These are phyloP conservation scores for Talaromyces marneffei DNA, from an alignment of 2,329 filamentous ascomycete species.

Conservation along the genomic window DNA sequence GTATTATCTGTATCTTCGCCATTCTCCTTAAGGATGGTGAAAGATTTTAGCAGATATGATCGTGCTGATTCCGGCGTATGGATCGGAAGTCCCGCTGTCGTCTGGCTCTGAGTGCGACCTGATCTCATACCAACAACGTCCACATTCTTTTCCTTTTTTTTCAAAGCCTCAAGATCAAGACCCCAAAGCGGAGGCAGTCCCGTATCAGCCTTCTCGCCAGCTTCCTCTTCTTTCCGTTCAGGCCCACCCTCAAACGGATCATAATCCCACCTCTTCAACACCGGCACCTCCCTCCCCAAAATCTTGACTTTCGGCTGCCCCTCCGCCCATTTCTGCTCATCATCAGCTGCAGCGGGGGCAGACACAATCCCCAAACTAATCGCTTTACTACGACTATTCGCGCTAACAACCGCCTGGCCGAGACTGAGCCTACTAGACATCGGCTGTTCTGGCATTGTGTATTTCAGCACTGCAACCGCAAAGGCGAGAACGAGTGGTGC, in stretches of 20 bases:
- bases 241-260: constrained; percentile 48
- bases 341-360: constrained; percentile 50
- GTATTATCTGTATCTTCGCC: constrained; percentile 11
- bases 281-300: constrained; percentile 66
- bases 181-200: constrained; percentile 48
- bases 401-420: constrained; percentile 76
- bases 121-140: constrained; percentile 16
- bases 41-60: constrained; percentile 51
- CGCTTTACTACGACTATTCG: constrained; percentile 72
- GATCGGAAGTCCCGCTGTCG: constrained; percentile 56
- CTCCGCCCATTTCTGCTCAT: constrained; percentile 66
- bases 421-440: constrained; percentile 76
- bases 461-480: constrained; percentile 64
- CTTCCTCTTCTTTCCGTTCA: constrained; percentile 15
- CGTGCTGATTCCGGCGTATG: constrained; percentile 66
- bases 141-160: constrained; percentile 37
- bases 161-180: constrained; percentile 52
- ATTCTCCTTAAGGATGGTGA: constrained; percentile 20
- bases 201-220: not conserved
- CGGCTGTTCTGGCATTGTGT: constrained; percentile 81
- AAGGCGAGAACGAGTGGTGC: constrained; percentile 80
- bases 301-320: constrained; percentile 69
- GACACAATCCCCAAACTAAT: constrained; percentile 66
- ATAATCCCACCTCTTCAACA: constrained; percentile 74
- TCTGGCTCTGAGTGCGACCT: constrained; percentile 15